Evolutionary conservation across 306 rosid species (phyloP).

Genomic region (Sesbania bispinosa): DNA sequence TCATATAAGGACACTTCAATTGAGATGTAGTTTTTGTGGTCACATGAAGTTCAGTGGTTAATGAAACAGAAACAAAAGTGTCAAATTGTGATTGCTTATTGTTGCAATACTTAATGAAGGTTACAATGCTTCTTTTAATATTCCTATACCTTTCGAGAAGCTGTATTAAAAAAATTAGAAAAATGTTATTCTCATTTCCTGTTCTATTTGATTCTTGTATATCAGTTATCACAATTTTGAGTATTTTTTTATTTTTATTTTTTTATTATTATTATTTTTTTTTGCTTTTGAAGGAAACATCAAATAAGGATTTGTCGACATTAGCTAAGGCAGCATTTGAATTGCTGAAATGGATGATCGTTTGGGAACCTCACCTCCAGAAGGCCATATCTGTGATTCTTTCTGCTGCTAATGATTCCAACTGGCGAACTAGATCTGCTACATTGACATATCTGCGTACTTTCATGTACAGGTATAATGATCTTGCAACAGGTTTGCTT

Average conservation of each 20-base stretch:
- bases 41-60: not conserved
- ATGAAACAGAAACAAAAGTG: not conserved
- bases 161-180: too few relatives aligned
- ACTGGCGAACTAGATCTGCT: constrained; percentile 95
- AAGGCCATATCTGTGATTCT: constrained; percentile 75
- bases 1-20: not conserved
- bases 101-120: too few relatives aligned
- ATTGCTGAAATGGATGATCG: constrained; percentile 87
- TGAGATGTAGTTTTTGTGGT: constrained; percentile 9
- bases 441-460: constrained; percentile 87
- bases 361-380: constrained; percentile 85
- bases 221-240: constrained; percentile 28
- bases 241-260: too few relatives aligned
- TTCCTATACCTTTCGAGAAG: too few relatives aligned
- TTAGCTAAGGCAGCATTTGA: constrained; percentile 90
- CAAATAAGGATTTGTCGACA: constrained; percentile 91
- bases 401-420: constrained; percentile 80
- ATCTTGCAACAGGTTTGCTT: constrained; percentile 22
- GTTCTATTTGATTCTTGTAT: not conserved
- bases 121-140: not conserved
- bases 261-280: too few relatives aligned
- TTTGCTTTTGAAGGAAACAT: constrained; percentile 73
- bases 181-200: constrained; percentile 5
- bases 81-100: too few relatives aligned
- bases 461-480: constrained; percentile 89